Conservation (phyloP, 2,329 filamentous ascomycete species). For the Chaetomium sp. region DNA sequence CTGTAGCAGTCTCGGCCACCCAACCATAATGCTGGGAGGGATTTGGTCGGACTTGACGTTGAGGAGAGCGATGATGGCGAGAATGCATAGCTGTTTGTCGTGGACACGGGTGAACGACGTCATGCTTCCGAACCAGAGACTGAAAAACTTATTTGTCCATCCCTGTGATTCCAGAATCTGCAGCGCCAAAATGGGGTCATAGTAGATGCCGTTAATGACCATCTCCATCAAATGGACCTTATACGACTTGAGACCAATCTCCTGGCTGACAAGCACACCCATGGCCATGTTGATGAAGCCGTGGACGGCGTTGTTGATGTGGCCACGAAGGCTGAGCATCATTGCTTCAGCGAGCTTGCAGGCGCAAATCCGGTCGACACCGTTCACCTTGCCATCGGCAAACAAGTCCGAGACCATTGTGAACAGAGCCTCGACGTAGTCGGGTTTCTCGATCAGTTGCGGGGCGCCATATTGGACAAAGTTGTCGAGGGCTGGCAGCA, state of each 20-base stretch:
- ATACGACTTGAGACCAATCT: conserved; percentile 86
- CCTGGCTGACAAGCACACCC: conserved; percentile 66
- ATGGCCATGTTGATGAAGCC: conserved; percentile 89
- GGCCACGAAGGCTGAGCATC: conserved; percentile 88
- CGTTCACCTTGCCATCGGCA: conserved; percentile 81
- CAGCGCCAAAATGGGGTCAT: conserved; percentile 81
- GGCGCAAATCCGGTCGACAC: conserved; percentile 90
- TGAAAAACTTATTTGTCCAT: conserved; percentile 99
- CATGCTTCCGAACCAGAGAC: conserved; percentile 95
- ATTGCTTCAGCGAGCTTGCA: conserved; percentile 96
- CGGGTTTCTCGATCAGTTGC: conserved; percentile 72
- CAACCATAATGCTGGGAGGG: conserved; percentile 85
- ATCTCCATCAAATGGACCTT: conserved; percentile 97
- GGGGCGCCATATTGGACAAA: conserved; percentile 89
- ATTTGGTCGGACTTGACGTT: conserved; percentile 74
- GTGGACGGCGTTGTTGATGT: conserved; percentile 80
- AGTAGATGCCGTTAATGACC: conserved; percentile 97
- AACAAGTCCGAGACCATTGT: conserved; percentile 97
- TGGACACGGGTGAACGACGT: conserved; percentile 89
- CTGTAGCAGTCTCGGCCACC: conserved; percentile 84
- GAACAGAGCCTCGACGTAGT: conserved; percentile 81
- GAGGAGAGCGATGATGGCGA: conserved; percentile 81
- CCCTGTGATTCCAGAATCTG: conserved; percentile 82
- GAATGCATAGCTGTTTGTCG: conserved; percentile 97
- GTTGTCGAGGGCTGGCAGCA: conserved; percentile 96